A percentile compares a stretch with the other conserved stretches of the same genome.
phyloP scores from a whole-genome alignment of 208 protist genomes.

The Tetramitus jugosus region DNA sequence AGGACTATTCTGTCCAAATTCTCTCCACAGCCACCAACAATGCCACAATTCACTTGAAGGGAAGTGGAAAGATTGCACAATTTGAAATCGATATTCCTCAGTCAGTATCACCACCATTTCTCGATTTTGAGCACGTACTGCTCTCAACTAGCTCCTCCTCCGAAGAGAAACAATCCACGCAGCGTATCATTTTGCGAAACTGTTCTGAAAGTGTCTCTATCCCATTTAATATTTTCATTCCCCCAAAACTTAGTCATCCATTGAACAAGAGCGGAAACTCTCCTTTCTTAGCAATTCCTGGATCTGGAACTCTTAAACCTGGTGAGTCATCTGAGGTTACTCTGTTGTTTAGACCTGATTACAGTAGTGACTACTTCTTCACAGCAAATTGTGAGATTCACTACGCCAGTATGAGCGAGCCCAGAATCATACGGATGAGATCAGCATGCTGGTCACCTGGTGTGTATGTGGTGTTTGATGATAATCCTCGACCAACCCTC shows the following conservation, averaged over 20 bases:
- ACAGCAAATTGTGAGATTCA: too few species aligned
- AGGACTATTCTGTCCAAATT: not conserved
- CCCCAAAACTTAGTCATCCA: not conserved
- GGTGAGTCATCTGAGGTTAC: not conserved
- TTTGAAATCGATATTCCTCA: not conserved
- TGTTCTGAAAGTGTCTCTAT: not conserved
- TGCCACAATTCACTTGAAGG: not conserved
- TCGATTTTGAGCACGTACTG: not conserved
- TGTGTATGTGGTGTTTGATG: too few species aligned
- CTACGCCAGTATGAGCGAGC: too few species aligned
- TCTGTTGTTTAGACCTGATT: not conserved
- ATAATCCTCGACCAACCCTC: too few species aligned
- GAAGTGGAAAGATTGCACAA: not conserved
- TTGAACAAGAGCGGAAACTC: not conserved
- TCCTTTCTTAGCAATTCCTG: not conserved
- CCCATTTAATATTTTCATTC: not conserved
- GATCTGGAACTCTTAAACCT: not conserved
- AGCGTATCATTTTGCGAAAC: not conserved
- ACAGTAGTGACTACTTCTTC: not conserved
- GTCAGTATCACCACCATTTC: not conserved
- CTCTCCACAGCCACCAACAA: not conserved
- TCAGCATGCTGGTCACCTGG: too few species aligned
- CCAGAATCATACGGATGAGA: too few species aligned
- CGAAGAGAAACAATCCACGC: not conserved
- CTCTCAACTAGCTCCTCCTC: not conserved